Conservation (phyloP, 2,329 filamentous ascomycete species). For the Colletotrichum orbiculare region DNA sequence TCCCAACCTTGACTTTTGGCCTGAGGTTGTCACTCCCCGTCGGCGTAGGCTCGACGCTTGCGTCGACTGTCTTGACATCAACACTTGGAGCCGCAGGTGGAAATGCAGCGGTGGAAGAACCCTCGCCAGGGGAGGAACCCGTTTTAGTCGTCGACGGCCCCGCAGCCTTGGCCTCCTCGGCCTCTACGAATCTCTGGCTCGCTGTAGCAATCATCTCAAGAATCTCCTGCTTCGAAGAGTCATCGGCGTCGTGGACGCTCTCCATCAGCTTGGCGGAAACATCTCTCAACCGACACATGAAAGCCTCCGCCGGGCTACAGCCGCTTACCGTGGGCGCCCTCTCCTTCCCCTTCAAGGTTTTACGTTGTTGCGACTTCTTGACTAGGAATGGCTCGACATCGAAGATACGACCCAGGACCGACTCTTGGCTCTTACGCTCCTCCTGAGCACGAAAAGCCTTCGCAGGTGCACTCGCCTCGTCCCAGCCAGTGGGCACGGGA, state of each 20-base stretch:
- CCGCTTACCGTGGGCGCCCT: slow-evolving; percentile 11
- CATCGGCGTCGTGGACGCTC: slow-evolving; percentile 44
- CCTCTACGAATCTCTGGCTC: slow-evolving; percentile 61
- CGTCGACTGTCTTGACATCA: background rate
- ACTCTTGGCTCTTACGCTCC: slow-evolving; percentile 66
- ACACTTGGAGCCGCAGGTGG: background rate
- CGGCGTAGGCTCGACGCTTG: slow-evolving; percentile 1
- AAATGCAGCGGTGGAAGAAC: background rate
- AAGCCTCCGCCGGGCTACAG: slow-evolving; percentile 42
- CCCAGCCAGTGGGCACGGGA: slow-evolving; percentile 43
- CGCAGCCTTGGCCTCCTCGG: slow-evolving; percentile 44
- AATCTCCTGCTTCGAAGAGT: slow-evolving; percentile 55
- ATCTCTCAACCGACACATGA: slow-evolving; percentile 52
- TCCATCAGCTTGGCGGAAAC: slow-evolving; percentile 57
- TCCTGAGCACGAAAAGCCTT: slow-evolving; percentile 62
- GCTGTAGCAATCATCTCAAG: slow-evolving; percentile 63
- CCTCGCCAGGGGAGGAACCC: slow-evolving; percentile 4
- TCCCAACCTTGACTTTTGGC: slow-evolving; percentile 3
- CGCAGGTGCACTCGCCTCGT: slow-evolving; percentile 50
- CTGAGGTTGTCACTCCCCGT: background rate
- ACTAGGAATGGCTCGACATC: slow-evolving; percentile 56
- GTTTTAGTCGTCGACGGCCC: slow-evolving; percentile 10
- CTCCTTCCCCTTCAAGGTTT: slow-evolving; percentile 35
- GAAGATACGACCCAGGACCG: slow-evolving; percentile 63
- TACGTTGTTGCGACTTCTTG: slow-evolving; percentile 47